A percentile compares a stretch with the other conserved stretches of the same genome.
Conservation (phyloP, 805 yeast species). For the Cyberlindnera mrakii region DNA sequence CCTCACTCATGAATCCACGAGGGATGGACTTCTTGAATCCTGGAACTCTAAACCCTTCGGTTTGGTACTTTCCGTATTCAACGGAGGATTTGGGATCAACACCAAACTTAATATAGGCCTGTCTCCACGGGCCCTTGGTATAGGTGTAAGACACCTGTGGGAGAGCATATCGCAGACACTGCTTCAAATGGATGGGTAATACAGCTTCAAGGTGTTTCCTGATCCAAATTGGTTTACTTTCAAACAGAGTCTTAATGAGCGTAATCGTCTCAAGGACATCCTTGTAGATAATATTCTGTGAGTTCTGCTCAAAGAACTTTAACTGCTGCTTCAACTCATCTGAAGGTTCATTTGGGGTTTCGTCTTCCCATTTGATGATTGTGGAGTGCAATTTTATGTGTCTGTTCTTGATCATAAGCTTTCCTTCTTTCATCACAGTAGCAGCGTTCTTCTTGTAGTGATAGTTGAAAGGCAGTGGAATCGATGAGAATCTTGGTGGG, state of each 20-base stretch:
- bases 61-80: constrained; percentile 61
- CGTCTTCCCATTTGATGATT: constrained; percentile 42
- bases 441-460: constrained; percentile 71
- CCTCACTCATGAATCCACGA: constrained; percentile 27
- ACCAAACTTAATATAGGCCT: constrained; percentile 73
- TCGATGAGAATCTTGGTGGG: constrained; percentile 76
- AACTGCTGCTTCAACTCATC: constrained; percentile 42
- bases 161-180: constrained; percentile 62
- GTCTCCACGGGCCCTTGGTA: constrained; percentile 93
- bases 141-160: constrained; percentile 81
- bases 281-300: constrained; percentile 20
- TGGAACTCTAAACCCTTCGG: constrained; percentile 61
- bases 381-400: constrained; percentile 48
- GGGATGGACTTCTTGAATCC: constrained; percentile 27
- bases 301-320: constrained; percentile 28
- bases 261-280: constrained; percentile 26
- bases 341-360: constrained; percentile 45
- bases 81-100: constrained; percentile 61
- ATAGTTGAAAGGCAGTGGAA: constrained; percentile 72
- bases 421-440: constrained; percentile 38
- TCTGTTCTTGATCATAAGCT: constrained; percentile 38
- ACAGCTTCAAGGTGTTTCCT: constrained; percentile 61
- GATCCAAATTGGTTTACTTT: constrained; percentile 77
- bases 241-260: constrained; percentile 42
- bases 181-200: constrained; percentile 39